phyloP scores from a whole-genome alignment of 2,329 filamentous ascomycete species.

The Colletotrichum shisoi region DNA sequence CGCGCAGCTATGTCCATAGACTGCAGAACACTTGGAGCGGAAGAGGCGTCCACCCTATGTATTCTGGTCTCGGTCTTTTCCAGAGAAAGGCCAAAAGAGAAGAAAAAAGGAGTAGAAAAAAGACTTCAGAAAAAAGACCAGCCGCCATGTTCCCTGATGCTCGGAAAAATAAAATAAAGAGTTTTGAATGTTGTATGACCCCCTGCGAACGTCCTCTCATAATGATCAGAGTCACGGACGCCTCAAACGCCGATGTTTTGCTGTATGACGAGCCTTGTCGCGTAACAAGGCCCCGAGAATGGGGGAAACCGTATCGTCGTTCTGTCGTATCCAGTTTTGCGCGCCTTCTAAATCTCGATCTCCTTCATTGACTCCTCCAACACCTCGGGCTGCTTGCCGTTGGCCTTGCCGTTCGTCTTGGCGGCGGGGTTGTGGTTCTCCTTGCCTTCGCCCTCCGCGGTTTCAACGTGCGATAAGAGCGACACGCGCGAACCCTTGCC shows the following conservation, averaged over 20 bases:
- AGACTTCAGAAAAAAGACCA: slow-evolving; percentile 32
- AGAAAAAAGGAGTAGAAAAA: slow-evolving; percentile 23
- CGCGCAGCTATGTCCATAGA: slow-evolving; percentile 38
- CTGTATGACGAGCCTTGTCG: slow-evolving; percentile 37
- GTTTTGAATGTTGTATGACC: slow-evolving; percentile 39
- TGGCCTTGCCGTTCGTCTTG: slow-evolving; percentile 54
- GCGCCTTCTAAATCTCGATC: slow-evolving; percentile 63
- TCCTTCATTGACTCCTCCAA: slow-evolving; percentile 66
- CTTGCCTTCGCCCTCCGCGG: slow-evolving; percentile 52
- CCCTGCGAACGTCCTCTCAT: slow-evolving; percentile 37
- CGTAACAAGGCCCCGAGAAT: slow-evolving; percentile 36
- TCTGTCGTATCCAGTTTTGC: slow-evolving; percentile 42
- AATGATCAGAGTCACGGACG: slow-evolving; percentile 39
- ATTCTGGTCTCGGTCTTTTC: slow-evolving; percentile 36
- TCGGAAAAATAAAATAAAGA: slow-evolving; percentile 29
- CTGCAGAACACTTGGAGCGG: slow-evolving; percentile 32
- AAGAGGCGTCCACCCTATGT: slow-evolving; percentile 26
- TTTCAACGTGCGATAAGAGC: slow-evolving; percentile 48
- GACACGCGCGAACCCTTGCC: slow-evolving; percentile 46
- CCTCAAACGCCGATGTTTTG: slow-evolving; percentile 40
- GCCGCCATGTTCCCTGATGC: slow-evolving; percentile 38
- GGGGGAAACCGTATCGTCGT: slow-evolving; percentile 42
- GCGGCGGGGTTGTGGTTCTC: slow-evolving; percentile 45
- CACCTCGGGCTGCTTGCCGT: slow-evolving; percentile 54
- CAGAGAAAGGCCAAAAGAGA: slow-evolving; percentile 35